These are phyloP conservation scores for Anastatica hierochuntica DNA, from an alignment of 345 rosid genomes.

Conservation along the genomic window DNA sequence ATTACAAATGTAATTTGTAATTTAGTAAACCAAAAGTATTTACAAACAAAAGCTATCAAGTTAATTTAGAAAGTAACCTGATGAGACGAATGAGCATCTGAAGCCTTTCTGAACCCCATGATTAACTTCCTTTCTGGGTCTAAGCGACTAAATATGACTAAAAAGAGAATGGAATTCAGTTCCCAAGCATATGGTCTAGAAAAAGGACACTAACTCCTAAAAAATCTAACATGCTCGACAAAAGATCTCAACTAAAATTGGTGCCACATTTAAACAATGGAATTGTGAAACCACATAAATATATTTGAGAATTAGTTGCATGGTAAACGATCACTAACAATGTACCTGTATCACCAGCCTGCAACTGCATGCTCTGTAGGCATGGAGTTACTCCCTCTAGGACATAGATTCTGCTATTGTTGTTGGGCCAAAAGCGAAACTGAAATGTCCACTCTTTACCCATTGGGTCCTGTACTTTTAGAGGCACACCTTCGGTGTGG, in stretches of 20 bases:
- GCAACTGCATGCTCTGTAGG: slow-evolving; percentile 88
- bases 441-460: slow-evolving; percentile 96
- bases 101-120: slow-evolving; percentile 92
- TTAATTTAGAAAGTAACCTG: slow-evolving; percentile 55
- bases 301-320: slow-evolving; percentile 7
- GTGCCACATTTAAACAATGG: background rate
- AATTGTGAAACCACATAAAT: slow-evolving; percentile 4
- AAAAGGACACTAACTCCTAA: slow-evolving; percentile 1
- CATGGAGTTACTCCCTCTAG: slow-evolving; percentile 90
- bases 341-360: slow-evolving; percentile 95
- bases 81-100: slow-evolving; percentile 53
- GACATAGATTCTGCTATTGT: slow-evolving; percentile 87
- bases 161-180: slow-evolving; percentile 24
- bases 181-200: slow-evolving; percentile 2
- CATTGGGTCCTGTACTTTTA: slow-evolving; percentile 80
- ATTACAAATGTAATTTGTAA: background rate
- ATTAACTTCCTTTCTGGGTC: slow-evolving; percentile 93
- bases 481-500: slow-evolving; percentile 85
- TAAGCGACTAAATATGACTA: slow-evolving; percentile 85
- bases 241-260: slow-evolving; percentile 10
- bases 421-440: slow-evolving; percentile 95
- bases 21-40: background rate
- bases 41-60: slow-evolving; percentile 5
- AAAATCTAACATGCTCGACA: slow-evolving; percentile 5
- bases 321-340: slow-evolving; percentile 6